A percentile compares a stretch with the other conserved stretches of the same genome.
Conservation (phyloP, 2,329 filamentous ascomycete species). For the Pseudofabraea citricarpa region DNA sequence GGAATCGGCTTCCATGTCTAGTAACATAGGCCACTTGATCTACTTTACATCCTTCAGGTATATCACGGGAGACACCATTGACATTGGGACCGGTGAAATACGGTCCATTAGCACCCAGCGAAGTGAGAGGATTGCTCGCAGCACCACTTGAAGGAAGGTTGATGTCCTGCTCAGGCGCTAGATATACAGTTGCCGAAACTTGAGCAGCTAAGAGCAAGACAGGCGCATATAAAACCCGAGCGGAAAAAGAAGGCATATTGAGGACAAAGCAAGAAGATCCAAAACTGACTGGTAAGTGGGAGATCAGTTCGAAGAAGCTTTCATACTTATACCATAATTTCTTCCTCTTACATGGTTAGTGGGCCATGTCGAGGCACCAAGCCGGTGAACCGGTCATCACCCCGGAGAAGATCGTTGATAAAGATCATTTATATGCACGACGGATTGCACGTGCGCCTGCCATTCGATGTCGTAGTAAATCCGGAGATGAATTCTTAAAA, state of each 20-base stretch:
- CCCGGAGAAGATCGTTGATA: background rate
- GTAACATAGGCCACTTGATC: slow-evolving; percentile 56
- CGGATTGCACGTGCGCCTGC: background rate
- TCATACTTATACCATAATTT: too few species aligned
- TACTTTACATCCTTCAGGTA: slow-evolving; percentile 52
- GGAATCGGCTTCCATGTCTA: slow-evolving; percentile 59
- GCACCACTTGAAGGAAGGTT: slow-evolving; percentile 24
- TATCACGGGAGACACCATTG: slow-evolving; percentile 45
- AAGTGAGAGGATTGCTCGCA: slow-evolving; percentile 39
- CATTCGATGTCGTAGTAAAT: background rate
- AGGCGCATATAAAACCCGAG: background rate
- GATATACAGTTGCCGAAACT: slow-evolving; percentile 1
- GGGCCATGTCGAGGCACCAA: background rate
- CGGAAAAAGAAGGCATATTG: slow-evolving; percentile 1
- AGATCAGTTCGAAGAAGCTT: too few species aligned
- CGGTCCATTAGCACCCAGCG: slow-evolving; percentile 48
- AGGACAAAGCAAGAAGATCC: too few species aligned
- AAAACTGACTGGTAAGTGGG: background rate
- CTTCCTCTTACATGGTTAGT: too few species aligned
- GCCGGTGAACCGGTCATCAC: background rate
- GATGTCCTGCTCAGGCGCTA: slow-evolving; percentile 29
- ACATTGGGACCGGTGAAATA: slow-evolving; percentile 53
- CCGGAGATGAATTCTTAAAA: background rate
- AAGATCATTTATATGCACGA: background rate
- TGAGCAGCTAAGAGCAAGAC: slow-evolving; percentile 3